A percentile compares a stretch with the other conserved stretches of the same genome.
phyloP scores from a whole-genome alignment of 805 yeast genomes.

The Grigorovia yakushimaensis region DNA sequence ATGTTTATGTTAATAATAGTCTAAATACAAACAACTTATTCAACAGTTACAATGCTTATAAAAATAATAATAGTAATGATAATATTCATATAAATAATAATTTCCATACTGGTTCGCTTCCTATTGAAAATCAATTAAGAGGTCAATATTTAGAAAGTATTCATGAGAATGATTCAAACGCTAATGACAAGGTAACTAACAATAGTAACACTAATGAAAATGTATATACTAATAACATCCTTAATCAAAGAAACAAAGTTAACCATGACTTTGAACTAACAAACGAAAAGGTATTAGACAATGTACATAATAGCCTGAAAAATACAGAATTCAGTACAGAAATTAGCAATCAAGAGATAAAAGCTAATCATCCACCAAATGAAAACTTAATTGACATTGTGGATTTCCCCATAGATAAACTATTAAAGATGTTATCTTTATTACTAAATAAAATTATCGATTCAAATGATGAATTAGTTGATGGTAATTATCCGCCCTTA shows the following conservation, averaged over 20 bases:
- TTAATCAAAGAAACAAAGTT: background rate
- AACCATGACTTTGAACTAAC: background rate
- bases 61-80: background rate
- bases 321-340: background rate
- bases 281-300: background rate
- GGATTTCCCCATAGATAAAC: conserved; percentile 69
- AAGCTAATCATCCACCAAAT: background rate
- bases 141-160: background rate
- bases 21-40: too few species aligned
- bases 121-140: background rate
- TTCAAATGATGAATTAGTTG: conserved; percentile 22
- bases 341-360: background rate
- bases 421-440: conserved; percentile 75
- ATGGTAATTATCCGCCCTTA: background rate
- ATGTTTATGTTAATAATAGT: background rate
- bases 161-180: background rate
- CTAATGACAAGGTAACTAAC: background rate
- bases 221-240: too few species aligned
- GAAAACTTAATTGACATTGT: conserved; percentile 45
- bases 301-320: background rate
- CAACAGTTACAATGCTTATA: background rate
- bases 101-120: background rate
- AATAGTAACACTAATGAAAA: background rate
- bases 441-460: conserved; percentile 36
- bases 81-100: background rate